Evolutionary conservation across 192 early-diverging fungal genomes (phyloP), one percentile per base, ranked within the genome.

Genomic region (Umbelopsis sp.): DNA sequence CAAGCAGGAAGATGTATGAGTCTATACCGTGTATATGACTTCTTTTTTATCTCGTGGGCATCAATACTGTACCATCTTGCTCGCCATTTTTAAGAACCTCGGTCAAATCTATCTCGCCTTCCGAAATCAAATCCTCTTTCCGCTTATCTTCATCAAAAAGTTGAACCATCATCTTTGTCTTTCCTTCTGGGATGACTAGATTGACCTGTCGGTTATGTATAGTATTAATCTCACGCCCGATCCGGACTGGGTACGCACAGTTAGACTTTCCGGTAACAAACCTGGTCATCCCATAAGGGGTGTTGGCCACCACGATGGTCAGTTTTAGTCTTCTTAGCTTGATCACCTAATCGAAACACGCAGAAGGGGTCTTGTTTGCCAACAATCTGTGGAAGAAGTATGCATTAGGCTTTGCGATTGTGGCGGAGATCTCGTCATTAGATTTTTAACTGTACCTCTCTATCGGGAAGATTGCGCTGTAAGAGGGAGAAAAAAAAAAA

Each of bases 21-120:
- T 69, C 45, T 65, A 65, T 44, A 62, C n/a, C n/a, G n/a, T n/a
- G n/a, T n/a, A n/a, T n/a, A n/a, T n/a, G n/a, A n/a, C n/a, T n/a
- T n/a, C n/a, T n/a, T n/a, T n/a, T n/a, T n/a, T n/a, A n/a, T n/a
- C n/a, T n/a, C n/a, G n/a, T n/a, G n/a, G n/a, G n/a, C n/a, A n/a
- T n/a, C n/a, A n/a, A n/a, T n/a, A n/a, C n/a, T n/a, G n/a, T n/a
- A 85, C 86, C 85, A 80, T 88, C 86, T 32, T 75, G 75, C 71
- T 88, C 85, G n/a, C 84, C 83, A 3, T 82, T 69, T 24, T 75
- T 80, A 17, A 88, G 56, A n/a, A 86, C 84, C 29, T 78, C 75
- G 22, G 77, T 50, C 25, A 88, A 69, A 69, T 88, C 84, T 45
- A 88, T 71, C 4, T 79, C 79, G 65, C 78, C 70, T n/a, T 86